A percentile compares a stretch with the other conserved stretches of the same genome.
Evolutionary conservation across 768 basidiomycete species (phyloP).

Genomic region (Rossbeevera mucosa): DNA sequence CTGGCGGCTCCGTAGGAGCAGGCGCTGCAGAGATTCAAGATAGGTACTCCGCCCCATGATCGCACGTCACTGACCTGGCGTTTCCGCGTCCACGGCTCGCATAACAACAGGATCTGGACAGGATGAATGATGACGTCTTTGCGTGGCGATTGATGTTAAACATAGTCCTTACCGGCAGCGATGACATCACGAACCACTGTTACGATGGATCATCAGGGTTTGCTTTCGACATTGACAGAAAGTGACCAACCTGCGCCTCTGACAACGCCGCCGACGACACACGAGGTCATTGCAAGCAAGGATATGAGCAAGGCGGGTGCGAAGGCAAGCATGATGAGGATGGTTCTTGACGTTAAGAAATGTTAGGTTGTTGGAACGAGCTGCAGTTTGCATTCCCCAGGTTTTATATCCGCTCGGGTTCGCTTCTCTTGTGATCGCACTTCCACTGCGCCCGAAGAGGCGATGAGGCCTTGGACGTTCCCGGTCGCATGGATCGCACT

Average conservation of each 20-base stretch:
- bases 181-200: not conserved
- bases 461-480: not conserved
- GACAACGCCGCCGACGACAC: conserved; percentile 3
- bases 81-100: not conserved
- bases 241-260: conserved; percentile 7
- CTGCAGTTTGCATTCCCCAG: not conserved
- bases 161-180: conserved; percentile 1
- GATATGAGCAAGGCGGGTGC: conserved; percentile 8
- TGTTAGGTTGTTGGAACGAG: not conserved
- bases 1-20: not conserved
- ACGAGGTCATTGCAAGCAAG: conserved; percentile 10
- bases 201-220: not conserved
- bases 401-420: conserved; percentile 9
- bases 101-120: not conserved
- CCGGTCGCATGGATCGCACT: not conserved
- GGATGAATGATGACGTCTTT: not conserved
- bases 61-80: conserved; percentile 5
- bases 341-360: not conserved
- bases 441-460: not conserved
- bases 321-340: conserved; percentile 10
- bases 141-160: not conserved
- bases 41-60: not conserved
- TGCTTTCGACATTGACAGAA: not conserved
- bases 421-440: not conserved
- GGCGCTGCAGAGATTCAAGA: not conserved